Evolutionary conservation across 2,329 filamentous ascomycete genomes (phyloP), one percentile per base, ranked within the genome.

Genomic region (Alternaria incomplexa): DNA sequence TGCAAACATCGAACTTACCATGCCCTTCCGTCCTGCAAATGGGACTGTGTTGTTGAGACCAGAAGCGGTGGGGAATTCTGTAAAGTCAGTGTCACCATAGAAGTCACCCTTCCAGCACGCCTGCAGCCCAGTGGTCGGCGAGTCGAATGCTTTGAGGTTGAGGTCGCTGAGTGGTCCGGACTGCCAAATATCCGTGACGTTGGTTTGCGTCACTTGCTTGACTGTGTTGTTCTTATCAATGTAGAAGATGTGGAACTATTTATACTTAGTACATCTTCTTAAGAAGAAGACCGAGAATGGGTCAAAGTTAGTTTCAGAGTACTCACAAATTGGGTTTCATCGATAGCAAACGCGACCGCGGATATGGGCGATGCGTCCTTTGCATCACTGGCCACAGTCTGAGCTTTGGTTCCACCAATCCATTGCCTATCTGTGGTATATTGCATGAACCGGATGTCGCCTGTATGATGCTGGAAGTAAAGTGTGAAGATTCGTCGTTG

Each of bases 51-150:
- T 75, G 5, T 63, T 54, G 8, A 68, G 66, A 17, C 78, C 76
- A 7, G 65, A 70, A 5, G 71, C 63, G 9, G 75, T 74, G 1
- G 79, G 78, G 25, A 79, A 79, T 44, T 82, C 79, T 8, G 73
- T 64, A 54, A 80, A 81, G 60, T 83, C 80, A 13, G 73, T 60
- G 47, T 77, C 74, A 40, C 75, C 76, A 48, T 78, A 78, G 32
- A 86, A 82, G 46, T 97, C 85, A 0, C 96, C 96, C 77, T 97
- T 91, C 20, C 89, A 84, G 52, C 90, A 90, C 15, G 94, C 90
- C 74, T 96, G 92, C 28, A 96, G 82, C 3, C 96, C 96, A 51
- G 97, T 91, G 1, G 92, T 89, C 73, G 98, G 98, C 2, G 93
- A 91, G 81, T 98, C 95, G 79, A 96, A 96, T 69, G 90, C 91